phyloP scores from a whole-genome alignment of 2,329 filamentous ascomycete genomes.

The Atkinsonella texensis region DNA sequence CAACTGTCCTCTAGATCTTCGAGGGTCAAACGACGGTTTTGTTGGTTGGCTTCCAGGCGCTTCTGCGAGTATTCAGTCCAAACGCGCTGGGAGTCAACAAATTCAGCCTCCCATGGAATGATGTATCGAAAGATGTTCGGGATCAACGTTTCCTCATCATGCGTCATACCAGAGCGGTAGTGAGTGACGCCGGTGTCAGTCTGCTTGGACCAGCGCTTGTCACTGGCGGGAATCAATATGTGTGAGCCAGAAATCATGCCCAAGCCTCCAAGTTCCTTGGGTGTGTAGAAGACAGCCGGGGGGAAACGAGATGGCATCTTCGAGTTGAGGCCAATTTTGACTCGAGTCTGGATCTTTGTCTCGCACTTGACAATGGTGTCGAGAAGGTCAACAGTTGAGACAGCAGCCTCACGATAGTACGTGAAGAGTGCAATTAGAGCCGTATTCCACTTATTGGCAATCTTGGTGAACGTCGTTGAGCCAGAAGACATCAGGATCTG shows the following conservation, averaged over 20 bases:
- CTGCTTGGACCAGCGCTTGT: constrained; percentile 97
- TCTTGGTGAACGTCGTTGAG: constrained; percentile 99
- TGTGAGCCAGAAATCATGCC: constrained; percentile 99
- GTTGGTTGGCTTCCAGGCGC: constrained; percentile 89
- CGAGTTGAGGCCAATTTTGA: constrained; percentile 97
- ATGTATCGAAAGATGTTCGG: constrained; percentile 99
- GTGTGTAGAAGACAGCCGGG: constrained; percentile 95
- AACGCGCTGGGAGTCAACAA: constrained; percentile 96
- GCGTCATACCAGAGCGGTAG: constrained; percentile 94
- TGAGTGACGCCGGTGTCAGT: constrained; percentile 96
- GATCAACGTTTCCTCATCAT: constrained; percentile 94
- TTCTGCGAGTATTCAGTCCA: constrained; percentile 99
- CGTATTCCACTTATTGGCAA: constrained; percentile 99
- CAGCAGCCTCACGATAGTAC: constrained; percentile 94
- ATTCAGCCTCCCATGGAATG: constrained; percentile 97
- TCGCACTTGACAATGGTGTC: constrained; percentile 99
- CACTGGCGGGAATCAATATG: constrained; percentile 91
- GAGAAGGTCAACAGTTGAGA: constrained; percentile 84
- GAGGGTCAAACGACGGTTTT: constrained; percentile 85
- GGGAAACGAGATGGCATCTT: constrained; percentile 99
- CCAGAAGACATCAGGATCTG: constrained; percentile 99
- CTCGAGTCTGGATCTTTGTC: constrained; percentile 97
- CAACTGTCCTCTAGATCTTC: constrained; percentile 97
- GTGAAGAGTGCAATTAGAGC: constrained; percentile 94
- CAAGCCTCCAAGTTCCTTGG: constrained; percentile 90